Evolutionary conservation across 805 yeast species (phyloP), one percentile per base, ranked within the genome.

Genomic region (Scheffersomyces amazonensis): DNA sequence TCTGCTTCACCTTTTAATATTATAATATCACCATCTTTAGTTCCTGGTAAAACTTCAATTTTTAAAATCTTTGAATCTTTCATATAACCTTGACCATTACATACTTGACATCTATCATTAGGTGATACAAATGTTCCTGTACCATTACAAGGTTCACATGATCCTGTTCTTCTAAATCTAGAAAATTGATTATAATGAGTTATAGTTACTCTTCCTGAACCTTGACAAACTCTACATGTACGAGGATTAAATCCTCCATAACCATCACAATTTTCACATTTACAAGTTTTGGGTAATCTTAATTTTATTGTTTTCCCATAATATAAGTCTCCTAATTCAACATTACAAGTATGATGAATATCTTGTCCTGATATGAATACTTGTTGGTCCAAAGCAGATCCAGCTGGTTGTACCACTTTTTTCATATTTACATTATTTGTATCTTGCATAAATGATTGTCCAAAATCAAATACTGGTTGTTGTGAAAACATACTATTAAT

Each of bases 1-100:
- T 83, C 89, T 0, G 82, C 86, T 48, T 76, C 81, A 5, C 80
- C 76, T n/a, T 71, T 62, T 16, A 81, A 58, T 1, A 78, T 62
- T 15, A 81, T 69, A 32, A 64, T 59, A 43, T 78, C 79, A 0
- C 81, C 80, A 35, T 73, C 55, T 30, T 60, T 58, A 29, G 78
- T 64, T 2, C 90, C 90, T 2, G 80, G 78, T 13, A 72, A 69
- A 2, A 81, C 64, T n/a, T 61, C 60, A 7, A 82, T 69, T 34
- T 71, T 69, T 21, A 83, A 57, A 8, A 81, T 66, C 41, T 75
- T 76, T 23, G 74, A 65, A 31, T 66, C 75, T 41, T 72, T 66
- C 13, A 66, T 46, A 41, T 68, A 72, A 15, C 78, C 80, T 8
- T 50, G 41, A 0, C 80, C 51, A 18, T 51, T 53, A 39, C 71